Base-by-base conservation (phyloP, 2,329 filamentous ascomycete species). In the Fusarium sp. region DNA sequence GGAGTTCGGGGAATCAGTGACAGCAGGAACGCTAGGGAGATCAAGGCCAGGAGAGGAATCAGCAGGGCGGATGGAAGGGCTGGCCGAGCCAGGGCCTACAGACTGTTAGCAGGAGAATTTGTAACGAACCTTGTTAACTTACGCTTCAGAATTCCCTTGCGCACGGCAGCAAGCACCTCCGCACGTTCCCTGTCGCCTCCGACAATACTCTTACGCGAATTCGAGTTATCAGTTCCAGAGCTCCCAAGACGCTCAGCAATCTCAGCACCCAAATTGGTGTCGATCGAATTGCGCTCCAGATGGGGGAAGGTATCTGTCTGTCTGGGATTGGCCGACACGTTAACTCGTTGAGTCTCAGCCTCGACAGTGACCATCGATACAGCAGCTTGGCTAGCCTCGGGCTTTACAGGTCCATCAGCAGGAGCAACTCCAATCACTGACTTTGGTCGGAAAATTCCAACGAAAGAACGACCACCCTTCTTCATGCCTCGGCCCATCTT, bases 401-500 rank as follows among this genome's bases (percentile, higher is more conserved):
- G 86, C 28, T 68, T 63, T 5, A 91, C 82, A 33, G 89, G 86
- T 11, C 87, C 85, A 75, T 97, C 95, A 7, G 92, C 90, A 36
- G 91, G 87, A 24, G 93, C 90, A 26, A 92, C 90, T 36, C 94
- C 95, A 76, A 95, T 89, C 22, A 97, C 87, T 3, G 95, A 98
- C 82, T 98, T 99, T 1, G 96, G 95, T 71, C 96, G 89, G 85
- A 99, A 99, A 13, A 99, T 87, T 31, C 96, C 96, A 75, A 97
- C 97, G 60, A 99, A 89, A 30, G 95, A 98, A 53, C 95, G 90
- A 24, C 92, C 93, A 57, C 94, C 92, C 83, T 96, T 97, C 88
- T 97, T 98, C 91, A 98, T 93, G n/a, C 95, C 95, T 73, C 95
- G 94, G 62, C 96, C 96, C 96, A 99, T 99, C 85, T 99, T 99